Base-by-base conservation (phyloP, 2,329 filamentous ascomycete species). In the Xylaria sp. region DNA sequence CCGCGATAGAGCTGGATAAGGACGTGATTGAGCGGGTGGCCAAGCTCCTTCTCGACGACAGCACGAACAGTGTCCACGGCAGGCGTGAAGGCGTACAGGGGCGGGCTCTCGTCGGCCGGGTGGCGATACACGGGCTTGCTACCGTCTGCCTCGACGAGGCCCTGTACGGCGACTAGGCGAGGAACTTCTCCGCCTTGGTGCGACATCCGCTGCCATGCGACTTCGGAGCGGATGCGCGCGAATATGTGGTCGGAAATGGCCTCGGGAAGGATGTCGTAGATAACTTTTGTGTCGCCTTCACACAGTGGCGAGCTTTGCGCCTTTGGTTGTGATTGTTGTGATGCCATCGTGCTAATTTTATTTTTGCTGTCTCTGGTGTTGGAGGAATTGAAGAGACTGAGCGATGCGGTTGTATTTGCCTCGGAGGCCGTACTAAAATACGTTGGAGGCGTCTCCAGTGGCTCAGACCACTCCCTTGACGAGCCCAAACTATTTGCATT, bases 1-100 rank as follows among this genome's bases (percentile, higher is more conserved):
- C 87, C 87, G n/a, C 96, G 92, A 77, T 99, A 99, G 66, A 94
- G 88, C 77, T 99, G 96, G 54, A 99, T 97, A 57, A 99, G 83
- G 0, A 91, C 94, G 78, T 99, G 96, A 76, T 99, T 99, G 50
- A 99, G 81, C 0, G 88, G 83, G 75, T 98, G 96, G 0, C 92
- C 91, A 1, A 97, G 85, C 18, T 88, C 83, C 65, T 86, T 84
- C 78, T 97, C 93, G 0, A 93, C 91, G 63, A 87, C 86, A 16
- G 82, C 79, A 68, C 91, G 90, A 67, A 98, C 90, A 42, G 84
- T 81, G 21, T 89, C 81, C 0, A 98, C 92, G 0, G 89, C 90
- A 0, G 89, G 84, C 0, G 93, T 92, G 80, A 97, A 98, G 1
- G 90, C 85, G 0, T 91, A 82, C 16, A 98, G 81, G 0, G 92